Base-by-base conservation (phyloP, 371 early-diverging fungal species). In the Haplosporangium sp. region DNA sequence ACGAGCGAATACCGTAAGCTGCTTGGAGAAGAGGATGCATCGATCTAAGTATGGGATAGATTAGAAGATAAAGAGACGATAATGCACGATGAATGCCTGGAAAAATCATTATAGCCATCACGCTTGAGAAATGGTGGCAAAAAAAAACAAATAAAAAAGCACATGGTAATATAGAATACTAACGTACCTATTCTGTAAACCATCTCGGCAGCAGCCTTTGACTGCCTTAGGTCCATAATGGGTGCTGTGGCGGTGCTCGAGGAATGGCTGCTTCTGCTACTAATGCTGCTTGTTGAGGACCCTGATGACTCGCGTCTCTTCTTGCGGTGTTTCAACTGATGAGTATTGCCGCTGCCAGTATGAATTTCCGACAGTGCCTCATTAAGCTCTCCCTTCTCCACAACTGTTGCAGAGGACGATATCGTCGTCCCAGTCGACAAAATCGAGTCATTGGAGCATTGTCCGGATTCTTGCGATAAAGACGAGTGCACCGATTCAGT, bases 11-110 rank as follows among this genome's bases (percentile, higher is more conserved):
- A 84, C 86, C 57, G 74, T 64, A 12, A 89, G 72, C 42, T 85
- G 76, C 38, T 80, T 87, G 50, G 89, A 89, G 63, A 87, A 87
- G 16, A 81, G 68, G 38, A 90, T 84, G 20, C 86, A 87, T 42
- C 83, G 83, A 62, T 88, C 89, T 84, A 71, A 51, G 47, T 42
- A 16, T 11, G 23, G 40, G 29, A 55, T 23, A 55, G 37, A 18
- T 14, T 21, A 16, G 16, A 29, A 23, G 46, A 51, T 6, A 53
- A 36, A 56, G 18, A 14, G 20, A 41, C 42, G n/a, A 37, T 43
- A 16, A 52, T 16, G 23, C 20, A 43, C 48, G n/a, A 18, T 20
- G 12, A 43, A 45, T 42, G 40, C 10, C 6, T 8, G 48, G 48
- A 55, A 64, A 40, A 62, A 5, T 16, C 7, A 16, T 41, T 23